phyloP scores from a whole-genome alignment of 1,139 yeast species.

The Geotrichum fermentans region DNA sequence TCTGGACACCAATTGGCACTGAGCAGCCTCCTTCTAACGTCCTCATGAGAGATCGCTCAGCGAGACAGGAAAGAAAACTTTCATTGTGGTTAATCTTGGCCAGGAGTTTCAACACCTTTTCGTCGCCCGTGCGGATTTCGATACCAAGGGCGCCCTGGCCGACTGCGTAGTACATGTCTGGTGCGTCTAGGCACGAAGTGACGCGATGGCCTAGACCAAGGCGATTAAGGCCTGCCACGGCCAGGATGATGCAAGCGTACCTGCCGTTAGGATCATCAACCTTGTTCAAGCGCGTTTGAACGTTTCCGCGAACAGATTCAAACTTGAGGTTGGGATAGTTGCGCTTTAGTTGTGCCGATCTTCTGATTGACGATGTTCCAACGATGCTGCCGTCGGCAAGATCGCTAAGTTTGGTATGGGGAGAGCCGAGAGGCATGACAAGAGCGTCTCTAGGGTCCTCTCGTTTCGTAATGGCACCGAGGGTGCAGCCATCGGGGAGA shows the following conservation, averaged over 20 bases:
- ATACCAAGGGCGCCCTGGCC: constrained; percentile 97
- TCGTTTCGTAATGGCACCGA: constrained; percentile 82
- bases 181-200: constrained; percentile 56
- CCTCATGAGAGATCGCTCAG: constrained; percentile 85
- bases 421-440: constrained; percentile 66
- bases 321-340: constrained; percentile 53
- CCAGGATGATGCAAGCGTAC: constrained; percentile 74
- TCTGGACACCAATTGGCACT: constrained; percentile 88
- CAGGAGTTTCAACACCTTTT: constrained; percentile 53
- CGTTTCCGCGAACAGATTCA: constrained; percentile 84
- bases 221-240: constrained; percentile 86
- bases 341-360: constrained; percentile 73
- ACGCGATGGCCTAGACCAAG: constrained; percentile 68
- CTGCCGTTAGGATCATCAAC: constrained; percentile 66
- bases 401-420: constrained; percentile 60
- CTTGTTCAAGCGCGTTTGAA: constrained; percentile 75
- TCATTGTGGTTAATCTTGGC: constrained; percentile 58
- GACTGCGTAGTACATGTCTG: constrained; percentile 91
- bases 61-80: constrained; percentile 74
- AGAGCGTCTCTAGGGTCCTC: constrained; percentile 93
- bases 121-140: constrained; percentile 74
- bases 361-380: constrained; percentile 90
- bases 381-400: constrained; percentile 82
- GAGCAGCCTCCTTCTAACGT: constrained; percentile 96
- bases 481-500: constrained; percentile 81